These are phyloP conservation scores for Cicer yamashitae DNA, from an alignment of 306 rosid genomes.

Conservation along the genomic window DNA sequence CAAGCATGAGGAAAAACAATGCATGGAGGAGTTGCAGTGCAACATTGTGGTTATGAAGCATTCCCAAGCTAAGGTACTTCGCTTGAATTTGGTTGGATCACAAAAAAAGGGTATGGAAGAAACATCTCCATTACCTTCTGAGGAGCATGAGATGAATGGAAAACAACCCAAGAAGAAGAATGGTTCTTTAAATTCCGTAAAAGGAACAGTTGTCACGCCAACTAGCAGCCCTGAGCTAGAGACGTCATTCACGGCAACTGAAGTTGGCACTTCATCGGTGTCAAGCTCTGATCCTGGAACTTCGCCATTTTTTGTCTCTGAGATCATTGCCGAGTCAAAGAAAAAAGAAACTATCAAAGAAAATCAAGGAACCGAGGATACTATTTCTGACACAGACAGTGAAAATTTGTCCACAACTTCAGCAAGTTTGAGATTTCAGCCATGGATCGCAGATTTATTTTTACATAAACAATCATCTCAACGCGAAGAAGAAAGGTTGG, in stretches of 20 bases:
- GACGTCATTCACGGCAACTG: constrained; percentile 84
- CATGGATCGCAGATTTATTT: constrained; percentile 74
- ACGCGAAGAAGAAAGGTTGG: constrained; percentile 57
- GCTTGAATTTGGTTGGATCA: constrained; percentile 82
- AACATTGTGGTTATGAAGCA: constrained; percentile 95
- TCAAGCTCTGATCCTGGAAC: constrained; percentile 97
- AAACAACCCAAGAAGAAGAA: constrained; percentile 58
- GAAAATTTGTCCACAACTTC: constrained; percentile 74
- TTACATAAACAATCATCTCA: constrained; percentile 61
- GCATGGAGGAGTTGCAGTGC: constrained; percentile 96
- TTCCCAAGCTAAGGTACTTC: constrained; percentile 90
- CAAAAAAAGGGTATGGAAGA: constrained; percentile 66
- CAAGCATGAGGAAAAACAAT: constrained; percentile 85
- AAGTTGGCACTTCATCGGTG: constrained; percentile 90
- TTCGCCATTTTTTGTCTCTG: constrained; percentile 81
- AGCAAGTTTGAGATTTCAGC: constrained; percentile 83
- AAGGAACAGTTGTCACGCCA: constrained; percentile 84
- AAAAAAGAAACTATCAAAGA: constrained; percentile 67
- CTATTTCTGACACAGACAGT: constrained; percentile 78
- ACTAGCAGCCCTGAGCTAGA: constrained; percentile 93
- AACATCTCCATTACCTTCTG: constrained; percentile 55
- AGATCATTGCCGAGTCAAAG: constrained; percentile 67
- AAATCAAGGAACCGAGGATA: constrained; percentile 64
- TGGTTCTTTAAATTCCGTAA: constrained; percentile 57
- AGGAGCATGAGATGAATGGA: constrained; percentile 55